Evolutionary conservation across 2,329 filamentous ascomycete genomes (phyloP), one percentile per base, ranked within the genome.

Genomic region (Sporothrix protearum): DNA sequence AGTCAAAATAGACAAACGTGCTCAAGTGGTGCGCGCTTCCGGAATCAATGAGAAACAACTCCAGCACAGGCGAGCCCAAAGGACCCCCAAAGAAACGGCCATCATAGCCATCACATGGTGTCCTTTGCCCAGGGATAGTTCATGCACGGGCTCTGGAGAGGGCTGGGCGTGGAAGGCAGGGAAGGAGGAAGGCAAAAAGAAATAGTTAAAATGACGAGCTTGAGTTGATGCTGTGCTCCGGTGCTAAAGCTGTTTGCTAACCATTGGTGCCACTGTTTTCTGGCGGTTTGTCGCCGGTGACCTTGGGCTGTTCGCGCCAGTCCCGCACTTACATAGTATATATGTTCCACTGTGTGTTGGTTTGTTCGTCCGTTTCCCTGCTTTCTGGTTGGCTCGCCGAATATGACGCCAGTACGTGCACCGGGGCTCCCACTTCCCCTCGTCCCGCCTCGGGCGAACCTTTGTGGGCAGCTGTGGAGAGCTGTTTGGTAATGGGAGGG

Each of bases 311-410:
- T 53, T 22, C 49, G 49, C 49, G 9, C 49, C 22, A 53, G 49
- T 53, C 49, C 22, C 49, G 49, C 49, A 53, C 49, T 53, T 53
- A 22, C n/a, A n/a, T 25, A 6, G 8, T 14, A 2, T 19, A 19
- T 19, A 14, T 53, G 22, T 22, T 28, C 22, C 6, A 9, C 10
- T 28, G 49, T 22, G 28, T 57, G 53, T 2, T 47, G 42, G 12
- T 1, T 10, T 47, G 14, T 14, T 19, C 14, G 42, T 47, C 42
- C 42, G n/a, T 47, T 19, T 16, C 19, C 14, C 42, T 16, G 42
- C 42, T 14, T n/a, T 64, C 22, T 42, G 59, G 59, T 64, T 64
- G 59, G 59, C 57, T 64, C 59, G 36, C 33, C 36, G 59, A 36
- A 36, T 42, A 45, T 45, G n/a, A 25, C 36, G 59, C 39, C 59